Base-by-base conservation (phyloP, 352 stramenopile species). In the Pythium rishiriense region DNA sequence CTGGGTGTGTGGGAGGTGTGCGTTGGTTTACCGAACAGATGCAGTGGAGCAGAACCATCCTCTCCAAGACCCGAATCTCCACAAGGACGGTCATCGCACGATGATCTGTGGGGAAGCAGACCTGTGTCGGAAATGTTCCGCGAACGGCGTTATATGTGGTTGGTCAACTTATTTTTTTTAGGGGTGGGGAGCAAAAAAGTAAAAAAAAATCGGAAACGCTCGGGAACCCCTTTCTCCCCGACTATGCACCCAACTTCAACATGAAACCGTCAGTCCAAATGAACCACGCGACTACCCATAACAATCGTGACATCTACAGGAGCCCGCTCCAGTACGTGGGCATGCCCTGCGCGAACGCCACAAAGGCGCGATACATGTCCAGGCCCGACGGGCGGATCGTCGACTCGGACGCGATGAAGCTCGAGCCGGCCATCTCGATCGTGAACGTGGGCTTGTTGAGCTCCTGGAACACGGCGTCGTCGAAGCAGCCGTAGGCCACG, bases 381-480 rank as follows among this genome's bases (percentile, higher is more conserved):
- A 37, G 21, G 14, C 52, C 52, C 9, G 52, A 11, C 52, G 52
- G 39, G 28, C 69, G 60, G 43, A 76, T 76, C 7, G 39, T 52
- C 17, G 57, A 64, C 42, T 64, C 58, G 31, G 52, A 24, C 19
- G 28, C 52, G 17, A 73, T 52, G 37, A 76, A 76, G 56, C 43
- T 58, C 28, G 52, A 26, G 54, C 66, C 70, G 10, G 62, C 60
- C 51, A 76, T 54, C 45, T 78, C 70, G 46, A 78, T 65, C 22
- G 58, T 78, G n/a, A 78, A 48, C 29, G 59, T 64, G 8, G 67
- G 46, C 46, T 70, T 73, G 47, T 65, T 58, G 21, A 73, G 64
- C 26, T 62, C 43, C 25, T 58, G 48, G 52, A 76, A 76, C 31
- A 76, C 47, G 26, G 61, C 64, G 55, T 76, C 69, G n/a, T 55